Evolutionary conservation across 2,329 filamentous ascomycete genomes (phyloP), one percentile per base, ranked within the genome.

Genomic region (Colletotrichum limetticola): DNA sequence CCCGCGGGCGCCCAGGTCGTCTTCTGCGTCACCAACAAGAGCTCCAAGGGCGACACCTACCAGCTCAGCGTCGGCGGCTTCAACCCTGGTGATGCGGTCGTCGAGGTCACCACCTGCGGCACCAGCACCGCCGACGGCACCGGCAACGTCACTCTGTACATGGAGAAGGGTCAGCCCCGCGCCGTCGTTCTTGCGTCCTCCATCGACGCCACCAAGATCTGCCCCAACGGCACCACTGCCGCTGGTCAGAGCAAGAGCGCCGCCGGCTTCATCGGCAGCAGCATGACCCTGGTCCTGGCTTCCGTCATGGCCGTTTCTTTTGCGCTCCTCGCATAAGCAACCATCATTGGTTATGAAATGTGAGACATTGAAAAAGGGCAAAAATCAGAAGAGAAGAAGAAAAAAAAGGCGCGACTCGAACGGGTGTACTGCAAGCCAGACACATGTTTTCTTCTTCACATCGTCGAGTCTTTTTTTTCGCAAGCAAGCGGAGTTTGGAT

Each of bases 21-120:
- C 66, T 72, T 72, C 59, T 72, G 70, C 70, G 49, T 72, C 66
- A 72, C 70, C 70, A 72, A 72, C 70, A 72, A 72, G 70, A 56
- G 70, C 66, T 60, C 60, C 30, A 70, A 72, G 66, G 70, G 70
- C 66, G 32, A 52, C 46, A 55, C 32, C 16, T 72, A 72, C 60
- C 30, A 70, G 66, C 70, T 72, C 59, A 64, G 59, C 55, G 30
- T 72, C 32, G 70, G 70, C 55, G 70, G 70, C 55, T 72, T 72
- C 70, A 58, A 70, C 37, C 70, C 70, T 19, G 66, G 66, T 22
- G 70, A 72, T 55, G 28, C 60, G 12, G 70, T 72, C n/a, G 66
- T 72, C 22, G 70, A 72, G 70, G 19, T 72, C 26, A 60, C 52
- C 37, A 62, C 59, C 32, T 72, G 70, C 70, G 66, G 53, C 32